Evolutionary conservation across 306 rosid genomes (phyloP), one percentile per base, ranked within the genome.

Genomic region (Neltuma alba): DNA sequence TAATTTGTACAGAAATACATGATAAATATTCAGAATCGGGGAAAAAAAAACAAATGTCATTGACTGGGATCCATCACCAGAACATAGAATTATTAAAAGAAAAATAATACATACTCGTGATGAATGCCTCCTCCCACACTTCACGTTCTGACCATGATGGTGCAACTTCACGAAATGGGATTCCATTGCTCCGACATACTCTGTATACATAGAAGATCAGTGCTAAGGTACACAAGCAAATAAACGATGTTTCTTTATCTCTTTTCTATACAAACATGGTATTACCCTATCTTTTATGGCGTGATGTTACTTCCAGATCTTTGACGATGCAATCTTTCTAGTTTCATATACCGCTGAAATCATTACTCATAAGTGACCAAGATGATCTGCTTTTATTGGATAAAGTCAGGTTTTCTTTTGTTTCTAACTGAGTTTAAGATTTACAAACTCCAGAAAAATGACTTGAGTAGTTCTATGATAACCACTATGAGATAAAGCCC

Each of bases 91-190:
- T 23, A 25, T 62, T 74, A 55, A 72, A 67, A 40, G 68, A 81
- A 50, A 66, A 34, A 27, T 23, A 60, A 28, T 69, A 70, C 18
- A 70, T 95, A 95, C 99, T 93, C 80, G 99, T 87, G 81, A 95
- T 76, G 85, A 93, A 95, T 41, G 96, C 97, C 83, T 93, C 97
- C 82, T 87, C 92, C 99, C 94, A 95, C 54, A 76, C 33, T 63
- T 89, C 92, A 79, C 42, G 89, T 70, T 82, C 80, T 72, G 97
- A 93, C 98, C 97, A 95, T 14, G 82, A 80, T 42, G 98, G 98
- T 31, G 98, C 88, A 78, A 90, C 94, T 87, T 91, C 98, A 40
- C 81, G 92, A 82, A 93, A 83, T 65, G 96, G 76, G 81, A 95
- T 95, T 76, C 93, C 94, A 54, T 86, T 89, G 81, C 80, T 79